Percentiles rank a stretch among this genome's conserved stretches.
Evolutionary conservation across 805 yeast genomes (phyloP).

Genomic region (Candida parachauliodes): DNA sequence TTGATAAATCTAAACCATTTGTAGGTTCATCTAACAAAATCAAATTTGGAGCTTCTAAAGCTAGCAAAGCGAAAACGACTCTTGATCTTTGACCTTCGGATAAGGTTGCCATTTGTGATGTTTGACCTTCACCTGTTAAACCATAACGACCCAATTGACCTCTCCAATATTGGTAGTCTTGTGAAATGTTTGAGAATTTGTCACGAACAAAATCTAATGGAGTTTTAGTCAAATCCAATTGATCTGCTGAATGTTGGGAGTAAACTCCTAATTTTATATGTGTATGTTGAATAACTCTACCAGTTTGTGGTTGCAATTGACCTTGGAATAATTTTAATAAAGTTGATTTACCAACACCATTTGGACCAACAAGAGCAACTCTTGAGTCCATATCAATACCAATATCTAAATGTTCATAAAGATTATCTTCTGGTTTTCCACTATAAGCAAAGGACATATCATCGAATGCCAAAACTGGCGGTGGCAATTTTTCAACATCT

Average conservation of each 20-base stretch:
- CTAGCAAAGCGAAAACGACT: conserved; percentile 94
- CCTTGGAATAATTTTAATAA: conserved; percentile 96
- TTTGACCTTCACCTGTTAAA: conserved; percentile 97
- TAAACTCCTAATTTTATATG: conserved; percentile 98
- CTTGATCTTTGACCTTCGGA: conserved; percentile 99
- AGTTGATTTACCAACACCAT: conserved; percentile 98
- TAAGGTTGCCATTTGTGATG: conserved; percentile 96
- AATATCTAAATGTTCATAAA: conserved; percentile 86
- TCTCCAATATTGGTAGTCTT: conserved; percentile 99
- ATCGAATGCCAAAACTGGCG: conserved; percentile 96
- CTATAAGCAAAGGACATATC: conserved; percentile 91
- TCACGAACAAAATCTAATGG: conserved; percentile 97
- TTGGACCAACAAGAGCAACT: conserved; percentile 96
- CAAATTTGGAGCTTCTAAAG: conserved; percentile 93
- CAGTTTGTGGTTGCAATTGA: conserved; percentile 80
- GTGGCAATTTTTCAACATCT: conserved; percentile 94
- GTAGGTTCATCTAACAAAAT: conserved; percentile 98
- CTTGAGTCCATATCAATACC: conserved; percentile 99
- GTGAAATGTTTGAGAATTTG: conserved; percentile 83
- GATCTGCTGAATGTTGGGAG: conserved; percentile 98
- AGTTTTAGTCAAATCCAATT: conserved; percentile 90
- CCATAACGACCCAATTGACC: conserved; percentile 97
- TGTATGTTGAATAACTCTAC: conserved; percentile 95
- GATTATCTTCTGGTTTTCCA: conserved; percentile 75
- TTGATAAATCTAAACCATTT: conserved; percentile 97